Percentiles rank a stretch among this genome's conserved stretches.
These are phyloP conservation scores for Penicillium paneum DNA, from an alignment of 2,329 filamentous ascomycete species.

Conservation along the genomic window DNA sequence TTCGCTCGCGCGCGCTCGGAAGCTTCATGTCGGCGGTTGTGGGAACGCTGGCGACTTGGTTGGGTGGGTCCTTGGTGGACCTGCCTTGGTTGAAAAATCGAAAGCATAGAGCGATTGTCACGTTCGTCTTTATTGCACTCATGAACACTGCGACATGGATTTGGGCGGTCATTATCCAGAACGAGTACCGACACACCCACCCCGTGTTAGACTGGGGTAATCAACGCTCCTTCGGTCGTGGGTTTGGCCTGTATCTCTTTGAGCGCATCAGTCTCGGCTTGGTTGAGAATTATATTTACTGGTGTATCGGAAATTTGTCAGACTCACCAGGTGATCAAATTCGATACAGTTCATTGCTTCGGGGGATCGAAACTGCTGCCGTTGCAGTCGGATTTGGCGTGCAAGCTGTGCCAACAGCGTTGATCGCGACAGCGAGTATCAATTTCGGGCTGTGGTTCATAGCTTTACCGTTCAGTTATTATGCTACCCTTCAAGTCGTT, in stretches of 20 bases:
- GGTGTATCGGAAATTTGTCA: conserved; percentile 47
- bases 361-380: conserved; percentile 44
- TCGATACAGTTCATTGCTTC: conserved; percentile 45
- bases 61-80: conserved; percentile 38
- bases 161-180: conserved; percentile 49
- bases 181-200: conserved; percentile 45
- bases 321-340: conserved; percentile 47
- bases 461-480: conserved; percentile 46
- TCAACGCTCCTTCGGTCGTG: conserved; percentile 41
- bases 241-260: conserved; percentile 46
- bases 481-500: conserved; percentile 44
- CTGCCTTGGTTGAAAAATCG: conserved; percentile 40
- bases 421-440: conserved; percentile 46
- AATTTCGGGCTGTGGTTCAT: conserved; percentile 45
- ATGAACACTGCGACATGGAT: conserved; percentile 48
- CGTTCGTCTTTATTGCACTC: conserved; percentile 42
- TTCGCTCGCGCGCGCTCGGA: conserved; percentile 41
- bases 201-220: conserved; percentile 47
- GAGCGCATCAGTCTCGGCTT: conserved; percentile 41
- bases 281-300: conserved; percentile 49
- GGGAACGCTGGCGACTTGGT: conserved; percentile 41
- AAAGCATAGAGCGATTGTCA: conserved; percentile 41
- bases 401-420: conserved; percentile 44
- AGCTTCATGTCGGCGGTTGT: conserved; percentile 41
- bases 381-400: conserved; percentile 46